Evolutionary conservation across 2,329 filamentous ascomycete species (phyloP), one percentile per base, ranked within the genome.

Genomic region (Aspergillus tamarii): DNA sequence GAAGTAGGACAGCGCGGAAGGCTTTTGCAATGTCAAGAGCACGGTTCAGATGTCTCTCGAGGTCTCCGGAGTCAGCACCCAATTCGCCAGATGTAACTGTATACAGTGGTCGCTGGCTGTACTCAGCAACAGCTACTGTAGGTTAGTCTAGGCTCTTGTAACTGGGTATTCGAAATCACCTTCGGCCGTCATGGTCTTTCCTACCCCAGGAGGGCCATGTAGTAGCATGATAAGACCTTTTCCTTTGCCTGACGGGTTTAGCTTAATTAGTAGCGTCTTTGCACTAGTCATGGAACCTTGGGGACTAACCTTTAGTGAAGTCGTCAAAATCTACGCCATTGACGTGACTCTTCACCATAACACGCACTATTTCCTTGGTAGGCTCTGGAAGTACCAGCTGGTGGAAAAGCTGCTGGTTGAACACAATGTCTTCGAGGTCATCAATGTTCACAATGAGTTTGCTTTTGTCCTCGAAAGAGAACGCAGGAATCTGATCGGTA

Each of bases 1-100:
- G 34, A 11, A 66, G 62, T 5, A 66, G 56, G 1, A 66, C 36
- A 5, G 64, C 62, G 10, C 60, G 60, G 60, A 52, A 65, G 26
- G 59, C 52, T 3, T 59, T 64, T 3, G 53, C 59, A 14, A 62
- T 43, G 2, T 46, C 7, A 30, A 67, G 63, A 45, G 52, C 57
- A 1, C 30, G 14, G 3, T n/a, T 48, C 12, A 67, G 64, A 21
- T 64, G 39, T 4, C 36, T 2, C 41, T 67, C 62, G 6, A 67
- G 50, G 26, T 36, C 32, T 14, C 48, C 21, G 14, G 64, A 43
- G n/a, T 59, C 19, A 11, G 60, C 8, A 12, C 61, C 53, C 3
- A 64, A 46, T 34, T 64, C 59, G 2, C 52, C 50, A 30, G 55
- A 43, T 16, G 61, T 60, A 39, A 63, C 50, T 8, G 32, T 52